Evolutionary conservation across 305 asterid species (phyloP).

Genomic region (Ajuga reptans): DNA sequence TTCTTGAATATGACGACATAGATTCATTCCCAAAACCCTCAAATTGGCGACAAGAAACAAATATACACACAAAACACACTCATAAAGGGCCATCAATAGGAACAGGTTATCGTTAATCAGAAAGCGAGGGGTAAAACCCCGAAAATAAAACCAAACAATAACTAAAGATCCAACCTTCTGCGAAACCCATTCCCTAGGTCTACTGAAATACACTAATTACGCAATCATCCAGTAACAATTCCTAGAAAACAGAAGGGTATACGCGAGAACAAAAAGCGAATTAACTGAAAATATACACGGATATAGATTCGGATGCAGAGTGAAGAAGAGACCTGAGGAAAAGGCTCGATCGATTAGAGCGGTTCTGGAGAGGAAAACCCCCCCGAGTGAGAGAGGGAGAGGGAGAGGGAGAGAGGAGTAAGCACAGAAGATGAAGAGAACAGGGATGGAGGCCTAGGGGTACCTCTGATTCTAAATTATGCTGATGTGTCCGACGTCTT

Average conservation of each 20-base stretch:
- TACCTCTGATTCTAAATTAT: no score
- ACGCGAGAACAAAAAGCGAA: neutral
- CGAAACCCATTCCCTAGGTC: neutral
- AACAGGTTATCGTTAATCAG: neutral
- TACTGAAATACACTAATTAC: neutral
- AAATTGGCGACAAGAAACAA: neutral
- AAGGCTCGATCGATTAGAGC: slow-evolving; percentile 26
- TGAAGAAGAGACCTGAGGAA: slow-evolving; percentile 14
- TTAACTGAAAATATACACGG: neutral
- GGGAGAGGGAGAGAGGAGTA: no score
- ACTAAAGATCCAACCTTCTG: slow-evolving; percentile 5
- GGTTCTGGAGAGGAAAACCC: neutral
- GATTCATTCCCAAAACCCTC: no score
- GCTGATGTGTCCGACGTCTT: no score
- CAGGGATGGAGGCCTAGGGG: no score
- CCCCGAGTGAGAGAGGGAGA: no score
- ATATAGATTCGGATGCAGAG: slow-evolving; percentile 15
- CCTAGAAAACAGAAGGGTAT: neutral
- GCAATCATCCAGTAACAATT: slow-evolving; percentile 3
- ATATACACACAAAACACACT: neutral
- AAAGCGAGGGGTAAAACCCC: slow-evolving; percentile 2
- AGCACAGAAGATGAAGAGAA: no score
- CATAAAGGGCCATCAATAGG: neutral
- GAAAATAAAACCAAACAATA: slow-evolving; percentile 1
- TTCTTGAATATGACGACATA: neutral